phyloP scores from a whole-genome alignment of 73 alveolate genomes.

The Halteria grandinella region DNA sequence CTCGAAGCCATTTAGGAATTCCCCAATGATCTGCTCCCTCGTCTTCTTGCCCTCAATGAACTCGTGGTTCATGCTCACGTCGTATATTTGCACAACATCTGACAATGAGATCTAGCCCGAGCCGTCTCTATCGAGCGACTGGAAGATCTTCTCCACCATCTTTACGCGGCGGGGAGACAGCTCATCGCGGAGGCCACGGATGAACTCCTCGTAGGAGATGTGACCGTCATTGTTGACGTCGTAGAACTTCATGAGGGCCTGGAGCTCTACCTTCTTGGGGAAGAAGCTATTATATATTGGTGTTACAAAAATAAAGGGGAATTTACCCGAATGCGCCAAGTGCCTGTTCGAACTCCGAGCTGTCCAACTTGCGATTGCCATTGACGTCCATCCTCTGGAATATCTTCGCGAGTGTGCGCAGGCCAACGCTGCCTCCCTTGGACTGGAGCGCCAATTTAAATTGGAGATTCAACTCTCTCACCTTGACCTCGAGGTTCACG shows the following conservation, averaged over 20 bases:
- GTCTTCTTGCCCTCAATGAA: constrained; percentile 74
- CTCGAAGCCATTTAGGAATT: constrained; percentile 79
- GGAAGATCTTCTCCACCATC: constrained; percentile 64
- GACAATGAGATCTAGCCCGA: constrained; percentile 43
- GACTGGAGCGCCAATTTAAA: constrained; percentile 58
- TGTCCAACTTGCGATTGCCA: constrained; percentile 67
- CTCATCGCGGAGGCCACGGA: constrained; percentile 63
- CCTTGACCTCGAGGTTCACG: constrained; percentile 63
- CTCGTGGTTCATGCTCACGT: constrained; percentile 83
- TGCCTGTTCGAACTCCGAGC: constrained; percentile 68
- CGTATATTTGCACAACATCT: constrained; percentile 44
- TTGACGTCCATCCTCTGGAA: constrained; percentile 70
- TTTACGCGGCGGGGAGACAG: constrained; percentile 61
- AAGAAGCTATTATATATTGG: constrained; percentile 40
- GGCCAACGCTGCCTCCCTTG: constrained; percentile 67
- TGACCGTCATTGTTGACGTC: constrained; percentile 69
- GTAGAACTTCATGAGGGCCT: constrained; percentile 68
- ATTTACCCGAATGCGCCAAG: constrained; percentile 70
- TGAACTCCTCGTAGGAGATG: constrained; percentile 66
- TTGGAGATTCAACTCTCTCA: constrained; percentile 66
- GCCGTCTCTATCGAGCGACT: constrained; percentile 68
- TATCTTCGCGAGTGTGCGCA: constrained; percentile 49
- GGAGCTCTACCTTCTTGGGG: constrained; percentile 68
- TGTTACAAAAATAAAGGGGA: not conserved
- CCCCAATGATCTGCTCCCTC: constrained; percentile 73